Percentiles rank a stretch among this genome's conserved stretches.
These are phyloP conservation scores for Cladosporium sp. DNA, from an alignment of 2,329 filamentous ascomycete species.

Conservation along the genomic window DNA sequence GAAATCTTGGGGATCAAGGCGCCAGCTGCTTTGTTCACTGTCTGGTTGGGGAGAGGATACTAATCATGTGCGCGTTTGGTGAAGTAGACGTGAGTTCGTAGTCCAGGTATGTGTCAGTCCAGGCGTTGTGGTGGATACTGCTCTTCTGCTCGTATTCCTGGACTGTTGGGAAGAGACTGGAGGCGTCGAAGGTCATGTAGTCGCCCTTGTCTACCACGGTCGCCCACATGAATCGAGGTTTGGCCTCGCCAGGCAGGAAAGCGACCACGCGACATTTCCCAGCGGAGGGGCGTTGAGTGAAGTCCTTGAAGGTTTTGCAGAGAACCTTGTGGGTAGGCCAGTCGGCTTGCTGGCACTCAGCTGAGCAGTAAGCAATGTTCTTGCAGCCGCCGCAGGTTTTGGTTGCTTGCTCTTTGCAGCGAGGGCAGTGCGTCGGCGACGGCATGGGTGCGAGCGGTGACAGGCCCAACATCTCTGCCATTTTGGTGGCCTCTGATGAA, in stretches of 20 bases:
- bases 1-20: too few relatives aligned
- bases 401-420: constrained; percentile 11
- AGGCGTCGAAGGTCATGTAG: not conserved
- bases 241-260: constrained; percentile 1
- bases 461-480: too few relatives aligned
- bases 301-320: constrained; percentile 17
- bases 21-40: not conserved
- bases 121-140: not conserved
- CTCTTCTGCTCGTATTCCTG: not conserved
- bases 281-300: not conserved
- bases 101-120: too few relatives aligned
- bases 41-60: not conserved
- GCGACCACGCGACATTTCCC: constrained; percentile 13
- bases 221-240: constrained; percentile 20
- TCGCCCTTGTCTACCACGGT: not conserved
- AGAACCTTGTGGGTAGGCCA: constrained; percentile 18
- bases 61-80: too few relatives aligned
- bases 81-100: not conserved
- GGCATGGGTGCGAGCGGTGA: too few relatives aligned
- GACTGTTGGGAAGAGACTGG: not conserved
- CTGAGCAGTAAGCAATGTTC: constrained; percentile 20
- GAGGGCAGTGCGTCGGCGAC: too few relatives aligned
- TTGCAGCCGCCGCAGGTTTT: constrained; percentile 8
- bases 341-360: constrained; percentile 21
- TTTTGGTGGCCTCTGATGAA: too few relatives aligned